A percentile compares a stretch with the other conserved stretches of the same genome.
Evolutionary conservation across 805 yeast species (phyloP).

Genomic region (Hanseniaspora jakobsenii): DNA sequence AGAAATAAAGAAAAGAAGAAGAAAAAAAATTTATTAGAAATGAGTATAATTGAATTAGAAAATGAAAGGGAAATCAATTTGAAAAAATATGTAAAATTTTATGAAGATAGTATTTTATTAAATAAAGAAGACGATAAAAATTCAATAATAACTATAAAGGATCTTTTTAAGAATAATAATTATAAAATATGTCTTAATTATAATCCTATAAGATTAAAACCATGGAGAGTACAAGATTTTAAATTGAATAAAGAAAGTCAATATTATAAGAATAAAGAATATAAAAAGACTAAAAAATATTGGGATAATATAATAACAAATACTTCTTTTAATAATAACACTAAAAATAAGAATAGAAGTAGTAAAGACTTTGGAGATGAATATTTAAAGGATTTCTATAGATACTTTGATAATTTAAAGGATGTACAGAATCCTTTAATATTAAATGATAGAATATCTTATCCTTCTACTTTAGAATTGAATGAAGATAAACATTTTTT

Average conservation of each 20-base stretch:
- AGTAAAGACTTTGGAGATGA: neutral
- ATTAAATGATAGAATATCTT: constrained; percentile 8
- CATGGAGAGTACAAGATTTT: constrained; percentile 15
- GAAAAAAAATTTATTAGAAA: neutral
- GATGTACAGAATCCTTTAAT: constrained; percentile 8
- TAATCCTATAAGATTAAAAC: constrained; percentile 13
- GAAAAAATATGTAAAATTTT: neutral
- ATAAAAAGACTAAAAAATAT: constrained; percentile 9
- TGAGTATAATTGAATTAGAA: neutral
- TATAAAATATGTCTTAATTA: constrained; percentile 1
- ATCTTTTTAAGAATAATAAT: too few relatives aligned
- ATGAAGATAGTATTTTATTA: neutral
- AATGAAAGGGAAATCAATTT: constrained; percentile 2
- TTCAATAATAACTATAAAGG: neutral
- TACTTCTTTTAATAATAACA: too few relatives aligned
- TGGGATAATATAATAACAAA: constrained; percentile 11
- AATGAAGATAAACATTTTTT: constrained; percentile 2
- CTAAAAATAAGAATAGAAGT: neutral
- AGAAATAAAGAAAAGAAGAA: too few relatives aligned
- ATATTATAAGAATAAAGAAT: neutral
- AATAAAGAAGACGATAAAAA: neutral
- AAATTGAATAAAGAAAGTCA: constrained; percentile 8
- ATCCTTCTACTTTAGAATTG: constrained; percentile 10
- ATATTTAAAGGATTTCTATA: constrained; percentile 4
- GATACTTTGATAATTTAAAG: constrained; percentile 14